Conservation (phyloP, 495 filamentous ascomycete genomes). For the Entonaema liquescens region DNA sequence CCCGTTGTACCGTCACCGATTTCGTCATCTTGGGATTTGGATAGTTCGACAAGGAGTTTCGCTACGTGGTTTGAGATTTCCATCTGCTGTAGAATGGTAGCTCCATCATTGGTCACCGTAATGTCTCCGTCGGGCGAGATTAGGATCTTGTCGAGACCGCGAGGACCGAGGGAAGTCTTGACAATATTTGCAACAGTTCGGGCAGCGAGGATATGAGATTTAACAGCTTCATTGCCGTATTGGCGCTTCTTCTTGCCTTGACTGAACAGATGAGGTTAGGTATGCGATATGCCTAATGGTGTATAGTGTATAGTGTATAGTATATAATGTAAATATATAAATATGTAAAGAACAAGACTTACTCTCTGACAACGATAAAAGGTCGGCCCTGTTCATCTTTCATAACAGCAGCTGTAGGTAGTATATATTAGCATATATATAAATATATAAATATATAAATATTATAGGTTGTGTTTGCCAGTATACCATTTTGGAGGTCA, state of each 20-base stretch:
- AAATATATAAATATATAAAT: background rate
- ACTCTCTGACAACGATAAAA: conserved; percentile 99
- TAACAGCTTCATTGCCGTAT: conserved; percentile 95
- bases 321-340: too few species aligned
- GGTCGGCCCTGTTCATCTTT: conserved; percentile 95
- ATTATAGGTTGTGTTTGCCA: background rate
- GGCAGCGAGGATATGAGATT: conserved; percentile 95
- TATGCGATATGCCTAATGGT: too few species aligned
- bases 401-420: conserved; percentile 59
- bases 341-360: conserved; percentile 52
- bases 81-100: conserved; percentile 98
- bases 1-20: conserved; percentile 99
- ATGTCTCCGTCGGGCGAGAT: conserved; percentile 99
- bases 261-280: conserved; percentile 57
- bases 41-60: conserved; percentile 96
- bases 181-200: conserved; percentile 96
- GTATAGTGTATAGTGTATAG: too few species aligned
- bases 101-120: conserved; percentile 98
- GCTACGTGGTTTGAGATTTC: conserved; percentile 99
- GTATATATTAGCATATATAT: conserved; percentile 33
- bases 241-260: conserved; percentile 98
- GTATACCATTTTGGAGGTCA: conserved; percentile 61
- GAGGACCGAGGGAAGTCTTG: conserved; percentile 94
- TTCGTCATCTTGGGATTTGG: conserved; percentile 98
- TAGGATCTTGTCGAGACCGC: conserved; percentile 98